Evolutionary conservation across 2,329 filamentous ascomycete species (phyloP).

Genomic region (Calonectria pseudoturangicola): DNA sequence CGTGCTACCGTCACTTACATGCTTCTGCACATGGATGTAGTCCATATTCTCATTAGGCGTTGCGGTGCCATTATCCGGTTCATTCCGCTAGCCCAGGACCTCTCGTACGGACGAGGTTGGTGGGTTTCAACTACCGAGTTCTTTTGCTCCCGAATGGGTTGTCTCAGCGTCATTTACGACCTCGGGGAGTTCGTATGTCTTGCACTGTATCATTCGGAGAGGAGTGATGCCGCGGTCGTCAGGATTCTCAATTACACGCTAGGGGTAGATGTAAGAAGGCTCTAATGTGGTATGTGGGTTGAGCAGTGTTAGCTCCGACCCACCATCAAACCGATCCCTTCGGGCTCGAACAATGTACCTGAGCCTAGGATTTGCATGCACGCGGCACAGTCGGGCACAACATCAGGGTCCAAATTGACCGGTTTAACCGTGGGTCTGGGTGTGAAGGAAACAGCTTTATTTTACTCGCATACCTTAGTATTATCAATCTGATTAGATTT

Average conservation of each 20-base stretch:
- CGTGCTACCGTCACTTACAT: neutral
- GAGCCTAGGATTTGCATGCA: too few species aligned
- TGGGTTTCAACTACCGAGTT: slow-evolving; percentile 3
- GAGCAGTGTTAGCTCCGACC: too few species aligned
- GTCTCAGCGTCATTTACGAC: slow-evolving; percentile 16
- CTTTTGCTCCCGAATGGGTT: neutral
- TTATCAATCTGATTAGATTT: slow-evolving; percentile 19
- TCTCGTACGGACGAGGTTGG: neutral
- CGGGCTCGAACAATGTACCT: too few species aligned
- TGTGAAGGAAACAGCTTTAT: too few species aligned
- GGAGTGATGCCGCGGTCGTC: neutral
- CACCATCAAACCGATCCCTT: too few species aligned
- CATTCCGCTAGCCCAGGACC: neutral
- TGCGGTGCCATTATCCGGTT: neutral
- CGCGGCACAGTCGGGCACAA: too few species aligned
- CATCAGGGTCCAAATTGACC: too few species aligned
- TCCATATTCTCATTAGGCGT: neutral
- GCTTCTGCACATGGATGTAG: neutral
- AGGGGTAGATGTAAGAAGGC: slow-evolving; percentile 2
- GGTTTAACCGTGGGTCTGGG: too few species aligned
- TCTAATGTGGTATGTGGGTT: neutral
- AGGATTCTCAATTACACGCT: neutral
- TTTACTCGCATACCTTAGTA: too few species aligned
- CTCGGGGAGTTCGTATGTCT: neutral
- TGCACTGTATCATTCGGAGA: slow-evolving; percentile 11